Evolutionary conservation across 495 filamentous ascomycete species (phyloP), one percentile per base, ranked within the genome.

Genomic region (Lichenothelia convexa): DNA sequence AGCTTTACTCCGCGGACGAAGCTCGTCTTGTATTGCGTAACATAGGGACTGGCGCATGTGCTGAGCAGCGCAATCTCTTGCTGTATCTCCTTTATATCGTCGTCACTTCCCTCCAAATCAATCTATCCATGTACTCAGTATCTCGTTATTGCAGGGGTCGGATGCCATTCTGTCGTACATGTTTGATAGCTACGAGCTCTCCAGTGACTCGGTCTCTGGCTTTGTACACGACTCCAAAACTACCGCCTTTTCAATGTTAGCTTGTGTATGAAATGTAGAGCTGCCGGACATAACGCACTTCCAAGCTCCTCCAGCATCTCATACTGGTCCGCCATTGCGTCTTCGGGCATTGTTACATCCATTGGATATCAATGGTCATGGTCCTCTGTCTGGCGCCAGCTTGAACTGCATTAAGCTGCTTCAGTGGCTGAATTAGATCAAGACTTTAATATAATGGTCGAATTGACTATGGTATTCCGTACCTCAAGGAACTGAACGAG

Each of bases 1-100:
- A 97, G 60, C 57, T 97, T 93, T 46, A 82, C 78, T 20, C 89
- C 89, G 46, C 84, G 77, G 15, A 95, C 63, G 55, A 93, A 97
- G 52, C 84, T 92, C 13, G 83, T 80, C 57, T 84, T 87, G 67
- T 97, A 97, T 48, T 92, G 81, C 21, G 89, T 93, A 50, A 97
- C 87, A 52, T 75, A 93, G 20, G 75, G 78, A 49, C 84, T 93
- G 38, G 80, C 74, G 60, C 91, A 93, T 42, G 89, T 92, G 54
- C 84, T 84, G 41, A 97, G 70, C 21, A 95, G 84, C 18, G 83
- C 78, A 48, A 97, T 97, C 57, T 97, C 89, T 51, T 92, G 83
- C 44, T 95, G 87, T 41, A 97, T 95, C 46, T 97, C 89, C 54
- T 85, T 75, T 29, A 97, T 91, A 52, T 97, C 89, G 57, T 97